Conservation (phyloP, 495 filamentous ascomycete genomes). For the Aspergillus hancockii region DNA sequence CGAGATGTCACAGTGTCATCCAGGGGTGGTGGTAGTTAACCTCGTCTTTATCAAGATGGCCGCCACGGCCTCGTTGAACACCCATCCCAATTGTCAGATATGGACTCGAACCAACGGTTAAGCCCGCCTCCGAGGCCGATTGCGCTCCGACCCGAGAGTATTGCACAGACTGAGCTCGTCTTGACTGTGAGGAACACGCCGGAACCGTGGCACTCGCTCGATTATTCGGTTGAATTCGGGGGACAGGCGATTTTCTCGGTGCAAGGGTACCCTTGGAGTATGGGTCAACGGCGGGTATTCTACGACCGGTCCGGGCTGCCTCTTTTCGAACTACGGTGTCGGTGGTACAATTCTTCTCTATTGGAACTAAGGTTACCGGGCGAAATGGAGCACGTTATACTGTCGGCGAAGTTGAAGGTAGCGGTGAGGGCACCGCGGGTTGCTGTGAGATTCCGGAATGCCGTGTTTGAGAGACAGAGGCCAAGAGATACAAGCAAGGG, state of each 20-base stretch:
- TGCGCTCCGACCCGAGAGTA: constrained; percentile 17
- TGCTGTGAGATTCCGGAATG: constrained; percentile 18
- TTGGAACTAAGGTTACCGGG: constrained; percentile 20
- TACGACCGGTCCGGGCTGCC: constrained; percentile 18
- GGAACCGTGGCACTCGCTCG: constrained; percentile 23
- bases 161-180: constrained; percentile 9
- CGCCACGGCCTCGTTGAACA: background rate
- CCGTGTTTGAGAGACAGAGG: background rate
- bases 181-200: constrained; percentile 16
- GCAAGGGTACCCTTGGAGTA: constrained; percentile 17
- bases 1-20: background rate
- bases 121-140: constrained; percentile 13
- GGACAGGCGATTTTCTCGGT: constrained; percentile 15
- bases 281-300: constrained; percentile 19
- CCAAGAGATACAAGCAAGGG: background rate
- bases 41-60: background rate
- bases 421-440: constrained; percentile 14
- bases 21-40: too few species aligned
- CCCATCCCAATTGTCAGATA: background rate
- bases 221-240: constrained; percentile 16
- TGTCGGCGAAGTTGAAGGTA: constrained; percentile 18
- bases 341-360: constrained; percentile 19
- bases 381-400: constrained; percentile 1
- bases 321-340: constrained; percentile 20
- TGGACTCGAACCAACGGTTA: background rate